Conservation (phyloP, 768 basidiomycete species). For the Sarcodon sp. region DNA sequence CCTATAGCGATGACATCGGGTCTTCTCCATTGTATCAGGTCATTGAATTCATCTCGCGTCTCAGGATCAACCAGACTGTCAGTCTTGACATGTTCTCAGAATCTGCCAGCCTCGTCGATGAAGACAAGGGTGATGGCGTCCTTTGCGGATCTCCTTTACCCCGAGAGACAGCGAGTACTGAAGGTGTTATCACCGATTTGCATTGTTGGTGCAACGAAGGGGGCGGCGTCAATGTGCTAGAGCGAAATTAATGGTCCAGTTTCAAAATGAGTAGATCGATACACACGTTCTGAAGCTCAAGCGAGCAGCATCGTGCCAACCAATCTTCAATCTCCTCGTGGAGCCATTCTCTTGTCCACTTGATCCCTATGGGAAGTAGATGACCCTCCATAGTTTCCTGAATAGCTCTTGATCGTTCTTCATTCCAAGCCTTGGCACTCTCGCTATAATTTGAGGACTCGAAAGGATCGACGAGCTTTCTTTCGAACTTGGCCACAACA, state of each 20-base stretch:
- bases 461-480: too few species aligned
- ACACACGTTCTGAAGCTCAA: constrained; percentile 57
- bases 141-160: constrained; percentile 91
- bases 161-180: constrained; percentile 86
- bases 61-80: constrained; percentile 74
- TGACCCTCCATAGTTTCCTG: constrained; percentile 69
- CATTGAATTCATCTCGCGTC: constrained; percentile 59
- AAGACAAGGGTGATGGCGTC: constrained; percentile 81
- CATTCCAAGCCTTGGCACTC: too few species aligned
- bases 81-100: constrained; percentile 82
- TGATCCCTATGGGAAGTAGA: constrained; percentile 71
- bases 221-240: constrained; percentile 72
- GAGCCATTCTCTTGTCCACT: too few species aligned
- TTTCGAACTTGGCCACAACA: constrained; percentile 49
- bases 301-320: constrained; percentile 78
- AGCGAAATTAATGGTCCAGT: too few species aligned
- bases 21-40: constrained; percentile 68
- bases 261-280: background rate
- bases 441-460: too few species aligned
- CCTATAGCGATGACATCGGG: constrained; percentile 87
- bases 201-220: constrained; percentile 50
- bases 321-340: too few species aligned
- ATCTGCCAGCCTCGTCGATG: constrained; percentile 80
- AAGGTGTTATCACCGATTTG: constrained; percentile 57
- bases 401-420: constrained; percentile 63